These are phyloP conservation scores for Sedum album DNA, from an alignment of 164 flowering plant species.

Conservation along the genomic window DNA sequence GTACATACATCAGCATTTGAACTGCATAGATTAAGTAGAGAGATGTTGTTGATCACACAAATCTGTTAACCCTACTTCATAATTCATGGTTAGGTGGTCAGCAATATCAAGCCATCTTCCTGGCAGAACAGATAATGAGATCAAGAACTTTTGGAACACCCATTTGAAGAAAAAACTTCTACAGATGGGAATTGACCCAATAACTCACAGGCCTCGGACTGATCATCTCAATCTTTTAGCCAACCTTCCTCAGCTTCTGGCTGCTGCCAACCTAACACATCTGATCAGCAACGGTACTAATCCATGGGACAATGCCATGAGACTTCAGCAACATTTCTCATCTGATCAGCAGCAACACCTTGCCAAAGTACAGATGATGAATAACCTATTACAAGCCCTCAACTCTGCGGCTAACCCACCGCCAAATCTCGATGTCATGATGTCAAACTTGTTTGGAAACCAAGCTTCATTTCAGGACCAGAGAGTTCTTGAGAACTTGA, in stretches of 20 bases:
- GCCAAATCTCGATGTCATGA: background rate
- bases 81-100: constrained; percentile 45
- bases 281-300: constrained; percentile 6
- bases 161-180: constrained; percentile 53
- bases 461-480: constrained; percentile 4
- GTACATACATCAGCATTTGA: background rate
- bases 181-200: constrained; percentile 65
- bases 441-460: background rate
- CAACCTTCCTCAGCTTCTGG: constrained; percentile 8
- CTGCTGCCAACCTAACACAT: constrained; percentile 10
- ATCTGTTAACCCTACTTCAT: background rate
- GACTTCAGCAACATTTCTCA: constrained; percentile 7
- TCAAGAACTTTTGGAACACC: constrained; percentile 78
- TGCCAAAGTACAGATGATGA: background rate
- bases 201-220: constrained; percentile 40
- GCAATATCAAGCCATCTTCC: constrained; percentile 62
- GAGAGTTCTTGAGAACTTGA: constrained; percentile 2
- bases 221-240: constrained; percentile 28
- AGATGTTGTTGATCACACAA: background rate
- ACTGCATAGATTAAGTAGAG: background rate
- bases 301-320: constrained; percentile 9
- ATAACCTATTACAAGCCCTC: constrained; percentile 1
- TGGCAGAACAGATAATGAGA: constrained; percentile 66
- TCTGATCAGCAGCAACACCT: constrained; percentile 9
- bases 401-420: constrained; percentile 8